A percentile compares a stretch with the other conserved stretches of the same genome.
Evolutionary conservation across 1,284 basidiomycete species (phyloP).

Genomic region (Marasmius tenuissimus): DNA sequence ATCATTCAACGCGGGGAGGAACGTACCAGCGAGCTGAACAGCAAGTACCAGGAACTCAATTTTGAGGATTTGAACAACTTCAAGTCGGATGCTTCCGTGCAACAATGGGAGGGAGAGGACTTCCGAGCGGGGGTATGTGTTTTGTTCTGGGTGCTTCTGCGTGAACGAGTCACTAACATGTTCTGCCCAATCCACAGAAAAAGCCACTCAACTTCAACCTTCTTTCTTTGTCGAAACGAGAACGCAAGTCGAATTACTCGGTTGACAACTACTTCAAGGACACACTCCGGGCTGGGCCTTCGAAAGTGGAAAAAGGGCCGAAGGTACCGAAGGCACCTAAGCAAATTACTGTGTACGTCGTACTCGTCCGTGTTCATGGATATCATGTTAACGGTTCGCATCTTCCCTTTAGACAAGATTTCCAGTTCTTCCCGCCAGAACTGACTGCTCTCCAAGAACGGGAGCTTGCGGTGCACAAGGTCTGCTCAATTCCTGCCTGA

Average conservation of each 20-base stretch:
- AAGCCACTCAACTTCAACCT: constrained; percentile 79
- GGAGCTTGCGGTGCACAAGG: constrained; percentile 83
- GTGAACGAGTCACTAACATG: background rate
- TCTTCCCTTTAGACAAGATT: constrained; percentile 73
- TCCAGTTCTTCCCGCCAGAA: constrained; percentile 93
- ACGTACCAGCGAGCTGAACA: constrained; percentile 86
- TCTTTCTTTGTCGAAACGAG: constrained; percentile 92
- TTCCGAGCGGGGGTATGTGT: constrained; percentile 71
- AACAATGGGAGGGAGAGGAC: constrained; percentile 97
- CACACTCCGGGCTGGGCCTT: constrained; percentile 77
- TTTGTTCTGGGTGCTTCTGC: background rate
- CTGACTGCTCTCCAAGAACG: constrained; percentile 86
- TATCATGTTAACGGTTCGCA: background rate
- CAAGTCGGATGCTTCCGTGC: constrained; percentile 87
- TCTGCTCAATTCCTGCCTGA: constrained; percentile 20
- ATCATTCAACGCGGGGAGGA: constrained; percentile 94
- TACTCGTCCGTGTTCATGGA: background rate
- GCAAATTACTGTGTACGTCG: constrained; percentile 76
- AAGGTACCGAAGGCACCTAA: constrained; percentile 89
- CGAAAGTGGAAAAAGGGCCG: constrained; percentile 81
- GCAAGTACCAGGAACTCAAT: constrained; percentile 92
- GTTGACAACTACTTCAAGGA: constrained; percentile 96
- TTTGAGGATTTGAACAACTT: constrained; percentile 97
- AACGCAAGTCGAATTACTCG: constrained; percentile 95
- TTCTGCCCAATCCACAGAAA: constrained; percentile 38